Evolutionary conservation across 2,329 filamentous ascomycete species (phyloP), one percentile per base, ranked within the genome.

Genomic region (Pyricularia sp.): DNA sequence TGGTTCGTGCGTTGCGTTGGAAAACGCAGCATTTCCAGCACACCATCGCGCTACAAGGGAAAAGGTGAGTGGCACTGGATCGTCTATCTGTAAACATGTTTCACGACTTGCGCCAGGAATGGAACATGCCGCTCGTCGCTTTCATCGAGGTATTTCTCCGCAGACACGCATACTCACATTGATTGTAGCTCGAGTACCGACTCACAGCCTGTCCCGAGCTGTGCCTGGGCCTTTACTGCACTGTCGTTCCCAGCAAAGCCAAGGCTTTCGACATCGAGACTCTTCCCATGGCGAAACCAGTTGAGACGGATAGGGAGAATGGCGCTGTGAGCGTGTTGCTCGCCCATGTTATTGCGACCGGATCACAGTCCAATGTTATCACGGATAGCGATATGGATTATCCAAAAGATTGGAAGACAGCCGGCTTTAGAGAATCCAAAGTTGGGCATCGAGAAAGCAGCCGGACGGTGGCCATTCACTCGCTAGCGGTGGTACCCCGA

Each of bases 151-250:
- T 50, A 50, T 1, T 50, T 6, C 6, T 7, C 2, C 42, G 20
- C 42, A n/a, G 42, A 9, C 5, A 65, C 23, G 30, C 6, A n/a
- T 25, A 4, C 33, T 42, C 4, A 42, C 28, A 30, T 42, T 20
- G 25, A 55, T 9, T 65, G 58, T 75, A 94, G 92, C 88, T 95
- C 75, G 81, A 85, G 69, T 96, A 96, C 79, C 90, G 92, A 71
- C 85, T 97, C 30, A 86, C 84, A 30, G 85, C 83, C 75, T 94
- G 91, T 76, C 89, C 91, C 58, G 91, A 94, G 75, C 85, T 97
- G 69, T 90, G 87, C 76, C 82, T 94, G 68, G 94, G 93, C 31
- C 80, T 97, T 69, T 97, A 94, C 81, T 91, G 90, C 72, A 90
- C 88, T 17, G 83, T 86, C 17, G 77, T 81, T 26, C 80, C 84